phyloP scores from a whole-genome alignment of 306 rosid genomes.

The Vigna nakashimae region DNA sequence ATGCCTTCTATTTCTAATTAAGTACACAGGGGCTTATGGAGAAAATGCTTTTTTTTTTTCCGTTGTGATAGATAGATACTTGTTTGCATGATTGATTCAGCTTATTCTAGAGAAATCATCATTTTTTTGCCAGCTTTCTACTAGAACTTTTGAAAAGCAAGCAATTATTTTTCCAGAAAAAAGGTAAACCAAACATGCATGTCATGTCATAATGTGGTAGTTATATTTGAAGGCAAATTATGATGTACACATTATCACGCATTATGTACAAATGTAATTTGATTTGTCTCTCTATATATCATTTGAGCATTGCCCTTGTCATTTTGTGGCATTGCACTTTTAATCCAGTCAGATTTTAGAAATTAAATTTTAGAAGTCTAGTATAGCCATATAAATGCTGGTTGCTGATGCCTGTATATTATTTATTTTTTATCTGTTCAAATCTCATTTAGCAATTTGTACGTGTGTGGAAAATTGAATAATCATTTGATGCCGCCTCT shows the following conservation, averaged over 20 bases:
- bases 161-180: not conserved
- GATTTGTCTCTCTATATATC: not conserved
- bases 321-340: not conserved
- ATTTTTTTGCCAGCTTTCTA: not conserved
- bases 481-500: not conserved
- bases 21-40: slow-evolving; percentile 7
- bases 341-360: not conserved
- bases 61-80: slow-evolving; percentile 1
- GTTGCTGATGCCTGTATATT: not conserved
- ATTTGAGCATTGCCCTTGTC: not conserved
- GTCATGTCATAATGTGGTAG: not conserved
- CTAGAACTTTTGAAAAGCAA: not conserved
- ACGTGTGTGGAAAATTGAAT: slow-evolving; percentile 1
- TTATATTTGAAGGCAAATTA: not conserved
- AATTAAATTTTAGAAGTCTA: not conserved
- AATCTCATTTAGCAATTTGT: not conserved
- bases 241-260: not conserved
- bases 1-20: slow-evolving; percentile 25
- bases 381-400: not conserved
- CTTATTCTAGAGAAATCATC: not conserved
- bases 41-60: not conserved
- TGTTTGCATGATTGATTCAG: not conserved
- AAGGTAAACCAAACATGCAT: not conserved
- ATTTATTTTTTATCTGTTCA: slow-evolving; percentile 1
- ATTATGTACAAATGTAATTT: not conserved